Percentiles rank a stretch among this genome's conserved stretches.
phyloP scores from a whole-genome alignment of 2,329 filamentous ascomycete genomes.

The Elsinoe perseae region DNA sequence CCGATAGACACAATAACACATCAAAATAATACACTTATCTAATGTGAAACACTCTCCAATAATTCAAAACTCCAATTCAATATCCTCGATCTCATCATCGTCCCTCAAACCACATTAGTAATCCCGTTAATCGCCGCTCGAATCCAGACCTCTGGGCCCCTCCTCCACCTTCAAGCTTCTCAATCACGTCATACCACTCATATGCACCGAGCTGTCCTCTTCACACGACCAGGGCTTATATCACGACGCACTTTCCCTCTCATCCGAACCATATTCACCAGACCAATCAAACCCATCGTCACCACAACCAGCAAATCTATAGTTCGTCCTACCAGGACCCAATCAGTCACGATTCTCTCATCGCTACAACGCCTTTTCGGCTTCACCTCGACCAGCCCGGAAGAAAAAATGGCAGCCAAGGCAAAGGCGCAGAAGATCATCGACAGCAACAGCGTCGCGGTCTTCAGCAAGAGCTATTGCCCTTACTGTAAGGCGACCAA shows the following conservation, averaged over 20 bases:
- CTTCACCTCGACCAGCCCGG: constrained; percentile 60
- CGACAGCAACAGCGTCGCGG: constrained; percentile 79
- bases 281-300: constrained; percentile 32
- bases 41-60: neutral
- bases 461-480: constrained; percentile 97
- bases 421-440: constrained; percentile 79
- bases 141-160: neutral
- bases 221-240: neutral
- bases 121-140: neutral
- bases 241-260: neutral
- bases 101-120: neutral
- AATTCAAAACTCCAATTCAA: neutral
- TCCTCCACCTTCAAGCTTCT: neutral
- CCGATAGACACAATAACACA: neutral
- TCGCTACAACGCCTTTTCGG: constrained; percentile 46
- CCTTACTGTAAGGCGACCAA: constrained; percentile 83
- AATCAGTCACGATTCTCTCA: constrained; percentile 21
- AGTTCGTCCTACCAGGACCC: constrained; percentile 26
- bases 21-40: neutral
- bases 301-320: constrained; percentile 28
- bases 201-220: constrained; percentile 13
- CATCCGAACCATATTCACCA: constrained; percentile 19
- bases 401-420: constrained; percentile 74
- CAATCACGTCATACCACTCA: constrained; percentile 5
- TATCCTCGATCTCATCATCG: neutral